Conservation (phyloP, 371 early-diverging fungal genomes). For the Mucor sp. region DNA sequence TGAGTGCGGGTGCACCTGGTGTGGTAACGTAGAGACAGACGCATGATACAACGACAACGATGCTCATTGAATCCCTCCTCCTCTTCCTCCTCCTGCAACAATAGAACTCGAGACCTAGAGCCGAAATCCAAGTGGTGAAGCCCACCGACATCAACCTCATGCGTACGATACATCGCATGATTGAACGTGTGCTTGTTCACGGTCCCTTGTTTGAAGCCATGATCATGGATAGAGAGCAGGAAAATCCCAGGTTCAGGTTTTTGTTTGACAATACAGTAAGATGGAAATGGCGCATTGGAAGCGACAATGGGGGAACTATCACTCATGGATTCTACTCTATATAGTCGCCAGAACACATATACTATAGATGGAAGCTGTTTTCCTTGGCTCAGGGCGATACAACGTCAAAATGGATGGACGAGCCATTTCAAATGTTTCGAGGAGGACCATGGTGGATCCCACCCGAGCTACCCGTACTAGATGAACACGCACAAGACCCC, state of each 20-base stretch:
- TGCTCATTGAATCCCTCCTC: background rate
- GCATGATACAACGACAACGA: background rate
- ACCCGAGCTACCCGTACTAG: conserved; percentile 75
- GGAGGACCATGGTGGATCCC: conserved; percentile 88
- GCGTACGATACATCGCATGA: conserved; percentile 80
- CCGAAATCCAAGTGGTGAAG: conserved; percentile 66
- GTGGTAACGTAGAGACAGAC: conserved; percentile 10
- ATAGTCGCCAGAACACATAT: conserved; percentile 78
- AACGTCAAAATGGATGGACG: conserved; percentile 69
- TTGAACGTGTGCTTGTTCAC: conserved; percentile 78
- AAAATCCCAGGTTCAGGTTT: conserved; percentile 74
- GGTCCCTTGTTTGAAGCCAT: conserved; percentile 80
- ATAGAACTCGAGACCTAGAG: conserved; percentile 39
- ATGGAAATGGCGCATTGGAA: background rate
- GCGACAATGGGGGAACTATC: too few species aligned
- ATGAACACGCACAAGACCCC: conserved; percentile 48
- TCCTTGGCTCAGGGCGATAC: conserved; percentile 90
- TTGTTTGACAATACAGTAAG: conserved; percentile 72
- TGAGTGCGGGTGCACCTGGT: conserved; percentile 25
- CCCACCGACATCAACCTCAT: conserved; percentile 65
- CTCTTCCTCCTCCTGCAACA: background rate
- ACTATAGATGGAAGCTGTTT: conserved; percentile 92
- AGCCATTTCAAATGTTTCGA: conserved; percentile 89
- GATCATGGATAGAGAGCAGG: conserved; percentile 68
- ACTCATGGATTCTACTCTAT: background rate